Evolutionary conservation across 345 rosid species (phyloP), one percentile per base, ranked within the genome.

Genomic region (Hypericum androsaemum): DNA sequence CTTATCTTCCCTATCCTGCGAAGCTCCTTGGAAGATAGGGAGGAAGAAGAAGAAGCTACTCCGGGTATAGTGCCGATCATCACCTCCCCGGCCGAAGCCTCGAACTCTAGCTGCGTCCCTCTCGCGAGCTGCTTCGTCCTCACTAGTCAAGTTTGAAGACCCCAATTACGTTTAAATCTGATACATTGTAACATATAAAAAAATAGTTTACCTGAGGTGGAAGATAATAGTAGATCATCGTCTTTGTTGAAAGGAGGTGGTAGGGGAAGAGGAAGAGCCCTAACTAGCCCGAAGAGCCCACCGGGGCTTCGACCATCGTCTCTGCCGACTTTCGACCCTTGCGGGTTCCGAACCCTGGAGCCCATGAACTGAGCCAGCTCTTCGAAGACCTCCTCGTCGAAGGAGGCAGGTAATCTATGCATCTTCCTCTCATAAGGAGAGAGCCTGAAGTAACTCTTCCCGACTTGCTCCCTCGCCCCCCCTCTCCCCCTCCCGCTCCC

Each of bases 401-500:
- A 92, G 28, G 98, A 92, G 53, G 98, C 98, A 5, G 98, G 98
- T 55, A 92, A 71, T 39, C 87, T 68, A 54, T 88, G 86, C 0
- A 79, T 56, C 63, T 92, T 92, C 39, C 95, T 75, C 66, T 92
- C 98, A 11, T 88, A 88, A 40, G 98, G 95, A 49, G 98, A 92
- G 6, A 92, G 84, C 51, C 98, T 77, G 59, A 92, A 92, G 60
- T 92, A 92, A 74, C 97, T 92, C 76, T 88, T 92, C 7, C 95
- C 96, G 10, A 74, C 62, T 14, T 71, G 86, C 17, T 85, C 94
- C 45, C 77, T 69, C 40, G 80, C 95, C 5, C 79, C 89, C 85
- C 67, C 80, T 81, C 53, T 92, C 98, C 98, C 98, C 88, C 44
- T 92, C 98, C n/a, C n/a, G n/a, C n/a, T n/a, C n/a, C n/a, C n/a